These are phyloP conservation scores for Staphylotrichum longicolle DNA, from an alignment of 495 filamentous ascomycete genomes.

Conservation along the genomic window DNA sequence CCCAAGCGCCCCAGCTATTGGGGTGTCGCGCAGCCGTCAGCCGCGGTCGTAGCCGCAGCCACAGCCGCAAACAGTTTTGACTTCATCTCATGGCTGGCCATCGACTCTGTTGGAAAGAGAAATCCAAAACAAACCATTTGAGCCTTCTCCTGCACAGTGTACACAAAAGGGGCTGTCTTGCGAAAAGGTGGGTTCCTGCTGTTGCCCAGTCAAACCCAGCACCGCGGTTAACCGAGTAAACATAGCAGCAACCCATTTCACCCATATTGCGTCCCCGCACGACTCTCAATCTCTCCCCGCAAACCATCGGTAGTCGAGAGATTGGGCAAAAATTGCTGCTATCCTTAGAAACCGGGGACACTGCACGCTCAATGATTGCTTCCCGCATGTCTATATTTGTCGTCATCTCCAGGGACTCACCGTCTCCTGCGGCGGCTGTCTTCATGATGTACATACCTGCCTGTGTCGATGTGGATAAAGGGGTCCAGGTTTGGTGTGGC, in stretches of 20 bases:
- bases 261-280: constrained; percentile 2
- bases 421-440: too few relatives aligned
- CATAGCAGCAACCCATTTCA: neutral
- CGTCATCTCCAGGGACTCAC: neutral
- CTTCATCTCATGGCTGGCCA: neutral
- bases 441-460: too few relatives aligned
- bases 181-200: neutral
- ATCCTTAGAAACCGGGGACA: neutral
- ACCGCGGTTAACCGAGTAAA: constrained; percentile 2
- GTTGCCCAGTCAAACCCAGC: neutral
- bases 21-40: neutral
- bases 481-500: too few relatives aligned
- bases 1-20: neutral
- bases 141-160: neutral
- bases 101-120: neutral
- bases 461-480: too few relatives aligned
- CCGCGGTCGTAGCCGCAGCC: neutral
- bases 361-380: neutral
- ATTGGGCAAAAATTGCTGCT: neutral
- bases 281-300: neutral
- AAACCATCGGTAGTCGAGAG: constrained; percentile 4
- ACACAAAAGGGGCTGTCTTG: neutral
- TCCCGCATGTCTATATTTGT: neutral
- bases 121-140: neutral
- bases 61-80: neutral